Conservation (phyloP, 345 rosid species). For the Dipteronia dyeriana region DNA sequence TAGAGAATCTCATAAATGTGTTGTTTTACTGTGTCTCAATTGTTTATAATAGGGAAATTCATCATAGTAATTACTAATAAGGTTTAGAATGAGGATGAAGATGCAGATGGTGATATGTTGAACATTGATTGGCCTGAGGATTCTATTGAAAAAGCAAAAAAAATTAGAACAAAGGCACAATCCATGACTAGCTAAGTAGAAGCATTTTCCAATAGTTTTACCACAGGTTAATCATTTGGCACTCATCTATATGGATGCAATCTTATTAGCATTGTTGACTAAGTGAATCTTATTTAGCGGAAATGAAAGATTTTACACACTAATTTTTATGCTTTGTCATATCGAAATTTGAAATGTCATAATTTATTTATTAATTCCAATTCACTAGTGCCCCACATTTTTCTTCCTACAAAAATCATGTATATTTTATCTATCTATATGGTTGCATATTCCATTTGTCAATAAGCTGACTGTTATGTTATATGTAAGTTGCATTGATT, state of each 20-base stretch:
- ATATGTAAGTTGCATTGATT: not conserved
- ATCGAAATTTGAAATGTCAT: not conserved
- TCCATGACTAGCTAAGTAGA: constrained; percentile 69
- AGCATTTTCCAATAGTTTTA: constrained; percentile 79
- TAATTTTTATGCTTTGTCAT: not conserved
- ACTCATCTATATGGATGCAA: not conserved
- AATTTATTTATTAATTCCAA: not conserved
- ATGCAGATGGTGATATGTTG: constrained; percentile 45
- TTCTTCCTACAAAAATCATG: too few species aligned
- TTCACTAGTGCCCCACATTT: not conserved
- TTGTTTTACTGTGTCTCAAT: constrained; percentile 80
- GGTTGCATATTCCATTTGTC: not conserved
- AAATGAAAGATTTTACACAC: not conserved
- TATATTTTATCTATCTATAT: not conserved
- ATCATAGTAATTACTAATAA: constrained; percentile 66
- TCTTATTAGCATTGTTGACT: constrained; percentile 7
- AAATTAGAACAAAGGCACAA: constrained; percentile 68
- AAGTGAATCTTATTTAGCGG: not conserved
- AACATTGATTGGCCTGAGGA: constrained; percentile 91
- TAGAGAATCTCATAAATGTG: constrained; percentile 97
- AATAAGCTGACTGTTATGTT: not conserved
- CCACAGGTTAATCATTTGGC: constrained; percentile 61
- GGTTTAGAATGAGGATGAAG: constrained; percentile 68
- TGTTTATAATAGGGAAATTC: constrained; percentile 78
- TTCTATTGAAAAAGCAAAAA: constrained; percentile 81